Conservation (phyloP, 1,284 basidiomycete genomes). For the Microbotryum intermedium region DNA sequence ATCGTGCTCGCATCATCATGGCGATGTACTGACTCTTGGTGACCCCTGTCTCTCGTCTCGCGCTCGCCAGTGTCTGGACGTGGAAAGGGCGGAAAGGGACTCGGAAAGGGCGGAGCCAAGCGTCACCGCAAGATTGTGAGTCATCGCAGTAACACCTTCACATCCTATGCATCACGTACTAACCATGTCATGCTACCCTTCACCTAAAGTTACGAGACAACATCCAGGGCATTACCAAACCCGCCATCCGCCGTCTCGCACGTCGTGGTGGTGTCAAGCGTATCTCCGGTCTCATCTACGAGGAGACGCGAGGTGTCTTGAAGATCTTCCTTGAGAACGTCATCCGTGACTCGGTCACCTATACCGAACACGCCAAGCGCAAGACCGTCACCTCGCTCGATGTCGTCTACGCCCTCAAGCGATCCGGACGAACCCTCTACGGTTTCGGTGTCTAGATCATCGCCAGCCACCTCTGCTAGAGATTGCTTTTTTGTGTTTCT, state of each 20-base stretch:
- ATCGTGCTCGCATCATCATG: neutral
- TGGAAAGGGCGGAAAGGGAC: constrained; percentile 57
- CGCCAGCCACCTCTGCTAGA: too few relatives aligned
- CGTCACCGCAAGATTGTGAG: constrained; percentile 29
- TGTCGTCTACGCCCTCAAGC: constrained; percentile 87
- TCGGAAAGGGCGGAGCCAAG: constrained; percentile 69
- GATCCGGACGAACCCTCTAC: constrained; percentile 80
- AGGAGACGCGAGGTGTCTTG: constrained; percentile 80
- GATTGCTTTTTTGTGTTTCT: too few relatives aligned
- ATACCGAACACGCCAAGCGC: constrained; percentile 86
- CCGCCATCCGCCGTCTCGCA: constrained; percentile 84
- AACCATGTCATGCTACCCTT: too few relatives aligned
- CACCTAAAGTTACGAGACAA: constrained; percentile 49
- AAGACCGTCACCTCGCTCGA: constrained; percentile 84
- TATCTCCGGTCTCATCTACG: constrained; percentile 86
- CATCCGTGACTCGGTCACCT: constrained; percentile 77
- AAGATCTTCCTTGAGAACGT: constrained; percentile 72
- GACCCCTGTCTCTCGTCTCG: too few relatives aligned
- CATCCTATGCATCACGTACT: too few relatives aligned
- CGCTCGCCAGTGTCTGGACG: constrained; percentile 13
- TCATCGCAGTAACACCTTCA: neutral
- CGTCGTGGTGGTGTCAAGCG: constrained; percentile 93
- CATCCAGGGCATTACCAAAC: constrained; percentile 81
- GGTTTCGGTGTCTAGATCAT: constrained; percentile 55
- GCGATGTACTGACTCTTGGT: too few relatives aligned